Conservation (phyloP, 2,329 filamentous ascomycete species). For the Colletotrichum godetiae region DNA sequence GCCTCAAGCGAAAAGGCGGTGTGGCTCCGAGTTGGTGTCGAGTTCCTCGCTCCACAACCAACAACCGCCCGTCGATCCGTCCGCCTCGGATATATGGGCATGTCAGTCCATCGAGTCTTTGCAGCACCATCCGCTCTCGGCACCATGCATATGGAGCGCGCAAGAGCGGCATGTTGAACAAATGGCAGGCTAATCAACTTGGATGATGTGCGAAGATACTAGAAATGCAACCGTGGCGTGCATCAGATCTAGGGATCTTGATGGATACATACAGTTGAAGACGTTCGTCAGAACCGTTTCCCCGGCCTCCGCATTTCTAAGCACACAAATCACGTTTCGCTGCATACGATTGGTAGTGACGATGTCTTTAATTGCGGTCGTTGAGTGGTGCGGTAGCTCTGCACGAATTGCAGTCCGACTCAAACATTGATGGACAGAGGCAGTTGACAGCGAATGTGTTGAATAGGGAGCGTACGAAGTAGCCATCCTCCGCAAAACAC, state of each 20-base stretch:
- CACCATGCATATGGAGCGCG: constrained; percentile 6
- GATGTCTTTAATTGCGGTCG: neutral
- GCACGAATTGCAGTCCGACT: neutral
- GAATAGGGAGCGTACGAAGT: neutral
- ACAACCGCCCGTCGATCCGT: constrained; percentile 17
- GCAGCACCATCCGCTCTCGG: neutral
- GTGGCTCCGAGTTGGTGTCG: constrained; percentile 34
- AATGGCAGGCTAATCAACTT: constrained; percentile 2
- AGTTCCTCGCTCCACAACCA: constrained; percentile 24
- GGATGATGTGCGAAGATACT: neutral
- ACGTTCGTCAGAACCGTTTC: neutral
- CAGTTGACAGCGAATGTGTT: neutral
- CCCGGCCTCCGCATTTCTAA: neutral
- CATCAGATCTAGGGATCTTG: constrained; percentile 29
- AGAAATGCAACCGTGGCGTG: constrained; percentile 31
- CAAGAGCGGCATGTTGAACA: neutral
- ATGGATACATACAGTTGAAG: neutral
- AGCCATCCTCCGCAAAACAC: neutral
- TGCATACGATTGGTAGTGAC: neutral
- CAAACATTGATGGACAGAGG: neutral
- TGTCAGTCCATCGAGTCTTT: neutral
- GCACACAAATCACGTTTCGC: neutral
- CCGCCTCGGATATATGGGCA: constrained; percentile 9
- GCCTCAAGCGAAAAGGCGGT: constrained; percentile 39
- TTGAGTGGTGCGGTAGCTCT: too few relatives aligned